A percentile compares a stretch with the other conserved stretches of the same genome.
These are phyloP conservation scores for Globisporangium lucens DNA, from an alignment of 352 stramenopile species.

Conservation along the genomic window DNA sequence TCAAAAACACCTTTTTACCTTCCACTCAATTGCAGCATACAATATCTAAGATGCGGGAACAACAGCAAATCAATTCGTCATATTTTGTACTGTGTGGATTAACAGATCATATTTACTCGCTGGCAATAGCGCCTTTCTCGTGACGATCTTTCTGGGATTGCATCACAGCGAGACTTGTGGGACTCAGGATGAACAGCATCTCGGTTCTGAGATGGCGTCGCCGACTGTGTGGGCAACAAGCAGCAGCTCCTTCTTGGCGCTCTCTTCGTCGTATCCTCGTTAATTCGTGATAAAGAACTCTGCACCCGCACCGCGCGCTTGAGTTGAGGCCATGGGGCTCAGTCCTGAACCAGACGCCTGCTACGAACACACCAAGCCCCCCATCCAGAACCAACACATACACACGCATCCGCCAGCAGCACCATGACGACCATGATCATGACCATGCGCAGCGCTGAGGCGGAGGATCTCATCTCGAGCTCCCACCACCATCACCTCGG, in stretches of 20 bases:
- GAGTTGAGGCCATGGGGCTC: background rate
- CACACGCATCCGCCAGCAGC: background rate
- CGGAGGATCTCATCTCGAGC: conserved; percentile 4
- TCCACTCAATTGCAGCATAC: background rate
- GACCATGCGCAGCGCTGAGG: conserved; percentile 6
- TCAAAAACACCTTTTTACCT: background rate
- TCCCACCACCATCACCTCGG: background rate
- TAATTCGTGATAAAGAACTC: background rate
- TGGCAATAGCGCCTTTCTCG: background rate
- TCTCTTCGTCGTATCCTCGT: background rate
- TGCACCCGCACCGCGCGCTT: background rate
- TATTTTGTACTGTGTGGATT: too few species aligned
- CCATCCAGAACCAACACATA: background rate
- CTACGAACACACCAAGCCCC: background rate
- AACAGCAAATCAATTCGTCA: too few species aligned
- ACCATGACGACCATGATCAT: background rate
- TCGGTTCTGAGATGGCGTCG: background rate
- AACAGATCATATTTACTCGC: background rate
- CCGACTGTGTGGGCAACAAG: background rate
- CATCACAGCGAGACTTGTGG: background rate
- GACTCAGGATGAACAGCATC: background rate
- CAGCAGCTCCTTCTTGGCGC: background rate
- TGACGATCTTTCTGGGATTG: background rate
- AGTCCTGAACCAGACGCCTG: conserved; percentile 8
- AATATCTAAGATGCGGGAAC: background rate